Percentiles rank a stretch among this genome's conserved stretches.
These are phyloP conservation scores for Boletus pseudo-olivaceus DNA, from an alignment of 768 basidiomycete species.

Conservation along the genomic window DNA sequence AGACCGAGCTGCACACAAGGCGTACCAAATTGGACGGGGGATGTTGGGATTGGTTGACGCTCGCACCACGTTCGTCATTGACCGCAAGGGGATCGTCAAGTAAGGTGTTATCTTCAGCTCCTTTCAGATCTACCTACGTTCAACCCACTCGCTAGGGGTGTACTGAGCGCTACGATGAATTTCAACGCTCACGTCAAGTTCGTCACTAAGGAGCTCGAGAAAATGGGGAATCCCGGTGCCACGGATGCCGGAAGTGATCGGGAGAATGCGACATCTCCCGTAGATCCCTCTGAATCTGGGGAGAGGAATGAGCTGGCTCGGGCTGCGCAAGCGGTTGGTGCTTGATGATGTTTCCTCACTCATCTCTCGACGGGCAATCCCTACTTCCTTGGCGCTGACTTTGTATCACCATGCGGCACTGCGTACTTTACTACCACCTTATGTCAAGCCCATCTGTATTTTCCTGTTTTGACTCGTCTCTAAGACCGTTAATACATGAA, in stretches of 20 bases:
- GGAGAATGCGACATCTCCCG: not conserved
- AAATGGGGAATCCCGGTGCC: slow-evolving; percentile 29
- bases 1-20: slow-evolving; percentile 56
- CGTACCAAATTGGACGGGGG: slow-evolving; percentile 63
- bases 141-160: slow-evolving; percentile 41
- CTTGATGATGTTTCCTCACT: slow-evolving; percentile 4
- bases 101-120: slow-evolving; percentile 28
- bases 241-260: not conserved
- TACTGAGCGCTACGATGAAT: slow-evolving; percentile 56
- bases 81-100: slow-evolving; percentile 64
- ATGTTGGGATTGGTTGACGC: slow-evolving; percentile 62
- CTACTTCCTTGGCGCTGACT: slow-evolving; percentile 4
- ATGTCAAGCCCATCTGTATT: not conserved
- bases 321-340: slow-evolving; percentile 18
- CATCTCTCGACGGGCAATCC: not conserved
- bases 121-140: slow-evolving; percentile 1
- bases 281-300: slow-evolving; percentile 4
- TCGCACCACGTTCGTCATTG: slow-evolving; percentile 75
- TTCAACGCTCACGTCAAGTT: slow-evolving; percentile 68
- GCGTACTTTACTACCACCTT: not conserved
- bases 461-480: not conserved
- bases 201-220: slow-evolving; percentile 63
- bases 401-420: not conserved
- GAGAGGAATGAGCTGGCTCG: slow-evolving; percentile 20
- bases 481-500: slow-evolving; percentile 7